These are phyloP conservation scores for Carex sylvatica DNA, from an alignment of 202 grass and related monocot species.

Conservation along the genomic window DNA sequence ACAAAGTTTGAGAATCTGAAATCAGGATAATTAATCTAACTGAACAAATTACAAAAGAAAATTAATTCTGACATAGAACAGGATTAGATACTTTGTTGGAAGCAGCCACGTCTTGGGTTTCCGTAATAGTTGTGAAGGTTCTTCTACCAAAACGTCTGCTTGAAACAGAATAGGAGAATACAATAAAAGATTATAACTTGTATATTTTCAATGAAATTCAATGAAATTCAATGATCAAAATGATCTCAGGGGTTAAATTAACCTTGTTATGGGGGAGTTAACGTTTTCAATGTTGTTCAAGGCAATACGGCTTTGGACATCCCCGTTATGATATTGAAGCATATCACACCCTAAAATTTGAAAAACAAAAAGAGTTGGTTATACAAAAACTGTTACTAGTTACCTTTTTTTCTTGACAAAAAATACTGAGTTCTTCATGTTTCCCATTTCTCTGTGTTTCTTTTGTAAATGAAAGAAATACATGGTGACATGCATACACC, in stretches of 20 bases:
- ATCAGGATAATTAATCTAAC: no score
- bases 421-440: no score
- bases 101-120: slow-evolving; percentile 28
- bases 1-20: no score
- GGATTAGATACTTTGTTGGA: slow-evolving; percentile 36
- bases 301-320: neutral
- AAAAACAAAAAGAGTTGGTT: neutral
- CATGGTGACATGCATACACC: neutral
- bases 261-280: slow-evolving; percentile 42
- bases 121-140: slow-evolving; percentile 41
- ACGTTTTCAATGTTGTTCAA: slow-evolving; percentile 26
- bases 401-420: neutral
- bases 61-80: neutral
- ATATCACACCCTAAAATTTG: neutral
- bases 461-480: neutral
- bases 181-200: neutral
- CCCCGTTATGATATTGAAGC: neutral
- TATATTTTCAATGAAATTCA: neutral
- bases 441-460: neutral
- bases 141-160: slow-evolving; percentile 42
- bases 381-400: neutral
- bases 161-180: neutral
- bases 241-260: slow-evolving; percentile 3
- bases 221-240: neutral
- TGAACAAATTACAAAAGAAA: no score